Percentiles rank a stretch among this genome's conserved stretches.
These are phyloP conservation scores for Suillus paluster DNA, from an alignment of 768 basidiomycete genomes.

Conservation along the genomic window DNA sequence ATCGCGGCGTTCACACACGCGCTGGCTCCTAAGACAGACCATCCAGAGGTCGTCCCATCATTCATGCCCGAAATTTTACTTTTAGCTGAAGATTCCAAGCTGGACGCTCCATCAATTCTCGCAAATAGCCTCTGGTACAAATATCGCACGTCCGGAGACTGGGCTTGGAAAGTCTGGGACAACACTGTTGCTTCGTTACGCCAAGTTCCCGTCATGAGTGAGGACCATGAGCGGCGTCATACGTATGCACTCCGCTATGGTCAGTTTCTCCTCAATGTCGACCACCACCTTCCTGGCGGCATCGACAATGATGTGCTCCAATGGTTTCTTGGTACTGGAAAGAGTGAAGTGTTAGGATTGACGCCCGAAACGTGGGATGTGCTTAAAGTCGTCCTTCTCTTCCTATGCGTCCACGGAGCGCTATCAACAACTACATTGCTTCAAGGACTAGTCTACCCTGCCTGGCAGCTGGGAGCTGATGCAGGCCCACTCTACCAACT, in stretches of 20 bases:
- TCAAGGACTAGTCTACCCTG: slow-evolving; percentile 76
- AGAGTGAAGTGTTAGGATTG: slow-evolving; percentile 62
- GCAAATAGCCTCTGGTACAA: slow-evolving; percentile 85
- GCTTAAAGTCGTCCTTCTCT: slow-evolving; percentile 62
- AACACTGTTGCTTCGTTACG: slow-evolving; percentile 77
- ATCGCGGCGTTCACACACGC: slow-evolving; percentile 61
- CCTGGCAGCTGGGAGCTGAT: slow-evolving; percentile 65
- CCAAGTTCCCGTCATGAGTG: slow-evolving; percentile 62
- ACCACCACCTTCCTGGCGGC: slow-evolving; percentile 75
- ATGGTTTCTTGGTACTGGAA: slow-evolving; percentile 76
- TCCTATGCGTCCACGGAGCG: slow-evolving; percentile 68
- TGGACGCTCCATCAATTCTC: slow-evolving; percentile 67
- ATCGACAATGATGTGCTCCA: slow-evolving; percentile 70
- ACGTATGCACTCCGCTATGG: slow-evolving; percentile 69
- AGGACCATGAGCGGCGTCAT: slow-evolving; percentile 49
- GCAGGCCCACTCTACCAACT: slow-evolving; percentile 41
- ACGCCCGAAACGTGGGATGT: slow-evolving; percentile 69
- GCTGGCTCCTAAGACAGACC: slow-evolving; percentile 42
- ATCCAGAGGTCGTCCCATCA: slow-evolving; percentile 39
- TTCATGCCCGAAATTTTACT: slow-evolving; percentile 66
- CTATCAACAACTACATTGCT: slow-evolving; percentile 75
- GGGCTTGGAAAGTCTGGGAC: slow-evolving; percentile 87
- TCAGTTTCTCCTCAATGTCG: slow-evolving; percentile 70
- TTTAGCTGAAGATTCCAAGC: slow-evolving; percentile 60
- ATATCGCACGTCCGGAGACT: slow-evolving; percentile 71